Evolutionary conservation across 2,329 filamentous ascomycete genomes (phyloP).

Genomic region (Xylaria polymorpha): DNA sequence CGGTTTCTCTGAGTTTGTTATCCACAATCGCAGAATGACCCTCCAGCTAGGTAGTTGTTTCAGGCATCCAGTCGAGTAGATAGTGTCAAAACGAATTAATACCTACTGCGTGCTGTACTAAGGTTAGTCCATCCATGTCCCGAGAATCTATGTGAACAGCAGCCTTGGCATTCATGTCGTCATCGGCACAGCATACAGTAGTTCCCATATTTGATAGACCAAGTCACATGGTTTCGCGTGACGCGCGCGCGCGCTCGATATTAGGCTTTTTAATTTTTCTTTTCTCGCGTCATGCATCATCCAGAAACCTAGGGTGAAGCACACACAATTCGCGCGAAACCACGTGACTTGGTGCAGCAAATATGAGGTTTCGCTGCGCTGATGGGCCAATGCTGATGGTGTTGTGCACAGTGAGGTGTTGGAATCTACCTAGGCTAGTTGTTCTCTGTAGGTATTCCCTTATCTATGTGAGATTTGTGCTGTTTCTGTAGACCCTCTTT

Average conservation of each 20-base stretch:
- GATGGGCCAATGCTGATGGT: no score
- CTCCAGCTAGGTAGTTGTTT: background rate
- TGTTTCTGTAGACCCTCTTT: no score
- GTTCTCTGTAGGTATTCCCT: background rate
- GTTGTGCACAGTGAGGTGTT: background rate
- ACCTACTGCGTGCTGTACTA: background rate
- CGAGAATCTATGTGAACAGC: background rate
- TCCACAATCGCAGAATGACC: background rate
- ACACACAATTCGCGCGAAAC: background rate
- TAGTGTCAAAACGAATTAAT: background rate
- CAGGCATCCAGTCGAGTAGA: background rate
- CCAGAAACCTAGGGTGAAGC: no score
- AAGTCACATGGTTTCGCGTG: conserved; percentile 22
- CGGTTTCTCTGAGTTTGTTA: background rate
- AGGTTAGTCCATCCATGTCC: background rate
- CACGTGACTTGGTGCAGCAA: background rate
- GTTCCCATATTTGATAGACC: background rate
- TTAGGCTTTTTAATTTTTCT: background rate
- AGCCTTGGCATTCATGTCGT: conserved; percentile 6
- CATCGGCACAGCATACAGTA: background rate
- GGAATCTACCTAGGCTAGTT: background rate
- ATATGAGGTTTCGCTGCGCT: no score
- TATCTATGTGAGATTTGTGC: background rate
- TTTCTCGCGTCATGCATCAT: background rate
- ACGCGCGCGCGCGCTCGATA: background rate